These are phyloP conservation scores for Thoreauomyces humboldtii DNA, from an alignment of 192 early-diverging fungal species.

Conservation along the genomic window DNA sequence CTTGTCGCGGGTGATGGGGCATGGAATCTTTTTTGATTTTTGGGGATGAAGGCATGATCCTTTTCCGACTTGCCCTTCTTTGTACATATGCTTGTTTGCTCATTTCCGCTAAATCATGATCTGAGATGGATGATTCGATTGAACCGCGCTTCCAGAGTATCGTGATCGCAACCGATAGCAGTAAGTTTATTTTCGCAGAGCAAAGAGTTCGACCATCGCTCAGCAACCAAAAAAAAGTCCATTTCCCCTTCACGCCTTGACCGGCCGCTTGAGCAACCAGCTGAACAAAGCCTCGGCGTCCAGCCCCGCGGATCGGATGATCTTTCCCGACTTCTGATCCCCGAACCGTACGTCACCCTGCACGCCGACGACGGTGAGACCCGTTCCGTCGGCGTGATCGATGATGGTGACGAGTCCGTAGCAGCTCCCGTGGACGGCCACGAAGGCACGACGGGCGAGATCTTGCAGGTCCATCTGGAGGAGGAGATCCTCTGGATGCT, in stretches of 20 bases:
- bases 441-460: slow-evolving; percentile 37
- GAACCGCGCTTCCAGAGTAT: too few species aligned
- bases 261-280: slow-evolving; percentile 33
- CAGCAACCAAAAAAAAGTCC: slow-evolving; percentile 4
- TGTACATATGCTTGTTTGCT: too few species aligned
- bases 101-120: too few species aligned
- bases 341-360: slow-evolving; percentile 35
- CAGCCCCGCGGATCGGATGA: slow-evolving; percentile 25
- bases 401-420: slow-evolving; percentile 35
- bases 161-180: too few species aligned
- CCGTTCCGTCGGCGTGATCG: slow-evolving; percentile 26
- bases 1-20: too few species aligned
- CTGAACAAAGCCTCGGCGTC: slow-evolving; percentile 26
- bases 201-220: not conserved
- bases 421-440: slow-evolving; percentile 39
- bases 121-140: too few species aligned
- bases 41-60: too few species aligned
- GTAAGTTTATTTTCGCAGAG: too few species aligned
- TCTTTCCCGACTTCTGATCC: slow-evolving; percentile 31
- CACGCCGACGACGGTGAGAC: slow-evolving; percentile 31
- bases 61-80: too few species aligned
- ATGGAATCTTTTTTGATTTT: too few species aligned
- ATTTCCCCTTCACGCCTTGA: slow-evolving; percentile 9
- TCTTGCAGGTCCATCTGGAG: slow-evolving; percentile 39
- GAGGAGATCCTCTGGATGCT: slow-evolving; percentile 32